Conservation (phyloP, 768 basidiomycete genomes). For the Rhizopogon sp. region DNA sequence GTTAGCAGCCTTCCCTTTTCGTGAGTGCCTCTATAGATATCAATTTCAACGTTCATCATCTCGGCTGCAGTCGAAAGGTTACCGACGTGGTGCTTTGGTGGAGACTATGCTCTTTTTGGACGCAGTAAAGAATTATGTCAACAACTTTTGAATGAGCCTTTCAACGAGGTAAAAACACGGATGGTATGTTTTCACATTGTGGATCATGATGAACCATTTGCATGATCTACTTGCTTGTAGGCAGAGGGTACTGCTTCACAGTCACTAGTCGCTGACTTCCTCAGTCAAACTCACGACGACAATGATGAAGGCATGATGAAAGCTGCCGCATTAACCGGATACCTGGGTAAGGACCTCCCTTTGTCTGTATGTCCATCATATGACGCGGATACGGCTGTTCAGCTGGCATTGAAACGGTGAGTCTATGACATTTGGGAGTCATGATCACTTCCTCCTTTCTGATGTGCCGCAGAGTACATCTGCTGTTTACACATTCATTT, state of each 20-base stretch:
- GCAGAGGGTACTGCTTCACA: not conserved
- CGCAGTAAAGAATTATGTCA: not conserved
- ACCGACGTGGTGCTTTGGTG: not conserved
- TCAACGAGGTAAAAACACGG: not conserved
- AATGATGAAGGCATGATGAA: not conserved
- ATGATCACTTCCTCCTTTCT: not conserved
- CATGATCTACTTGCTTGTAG: not conserved
- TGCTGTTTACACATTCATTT: conserved; percentile 16
- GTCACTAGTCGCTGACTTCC: not conserved
- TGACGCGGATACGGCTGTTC: not conserved
- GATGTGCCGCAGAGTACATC: conserved; percentile 11
- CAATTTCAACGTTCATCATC: no score
- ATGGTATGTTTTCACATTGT: not conserved
- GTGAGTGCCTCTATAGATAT: not conserved
- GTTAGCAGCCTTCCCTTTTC: conserved; percentile 1
- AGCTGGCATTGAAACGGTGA: conserved; percentile 1
- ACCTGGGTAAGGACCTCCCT: not conserved
- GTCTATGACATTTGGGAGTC: not conserved
- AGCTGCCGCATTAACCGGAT: not conserved
- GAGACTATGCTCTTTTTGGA: not conserved
- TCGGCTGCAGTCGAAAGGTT: not conserved
- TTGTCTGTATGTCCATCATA: not conserved
- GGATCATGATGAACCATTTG: no score
- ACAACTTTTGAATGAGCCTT: not conserved
- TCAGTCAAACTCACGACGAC: not conserved